Evolutionary conservation across 345 rosid species (phyloP).

Genomic region (Hibiscus mutabilis): DNA sequence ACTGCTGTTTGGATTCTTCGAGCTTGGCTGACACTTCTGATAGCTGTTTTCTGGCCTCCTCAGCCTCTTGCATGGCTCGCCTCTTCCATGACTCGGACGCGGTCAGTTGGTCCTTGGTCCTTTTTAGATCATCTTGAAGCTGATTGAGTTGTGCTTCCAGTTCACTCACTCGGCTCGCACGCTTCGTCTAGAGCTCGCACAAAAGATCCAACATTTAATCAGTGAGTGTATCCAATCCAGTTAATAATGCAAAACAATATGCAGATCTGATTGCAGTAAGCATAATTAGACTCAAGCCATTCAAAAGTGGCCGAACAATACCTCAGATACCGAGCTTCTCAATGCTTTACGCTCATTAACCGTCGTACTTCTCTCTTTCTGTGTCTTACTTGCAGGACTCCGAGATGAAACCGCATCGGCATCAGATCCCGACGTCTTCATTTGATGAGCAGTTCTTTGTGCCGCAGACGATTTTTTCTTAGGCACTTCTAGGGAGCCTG

Average conservation of each 20-base stretch:
- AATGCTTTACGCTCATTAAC: constrained; percentile 70
- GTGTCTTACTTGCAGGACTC: constrained; percentile 41
- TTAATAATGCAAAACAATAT: not conserved
- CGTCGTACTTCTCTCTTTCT: constrained; percentile 68
- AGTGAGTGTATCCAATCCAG: not conserved
- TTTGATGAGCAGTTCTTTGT: constrained; percentile 58
- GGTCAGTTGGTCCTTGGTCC: constrained; percentile 61
- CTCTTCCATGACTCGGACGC: constrained; percentile 66
- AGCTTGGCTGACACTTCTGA: constrained; percentile 44
- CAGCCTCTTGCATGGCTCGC: constrained; percentile 66
- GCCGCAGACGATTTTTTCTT: constrained; percentile 66
- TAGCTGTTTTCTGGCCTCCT: constrained; percentile 58
- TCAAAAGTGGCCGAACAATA: constrained; percentile 17
- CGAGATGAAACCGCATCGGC: constrained; percentile 44
- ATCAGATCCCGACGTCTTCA: constrained; percentile 46
- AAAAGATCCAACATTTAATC: constrained; percentile 10
- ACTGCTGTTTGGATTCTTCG: constrained; percentile 59
- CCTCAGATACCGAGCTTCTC: constrained; percentile 63
- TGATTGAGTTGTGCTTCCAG: constrained; percentile 61
- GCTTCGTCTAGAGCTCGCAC: constrained; percentile 49
- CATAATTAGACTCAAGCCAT: not conserved
- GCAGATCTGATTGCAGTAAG: not conserved
- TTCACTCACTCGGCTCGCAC: constrained; percentile 44
- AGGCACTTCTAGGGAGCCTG: constrained; percentile 52
- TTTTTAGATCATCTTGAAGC: constrained; percentile 81